Base-by-base conservation (phyloP, 2,329 filamentous ascomycete species). In the Scytalidium lignicola region DNA sequence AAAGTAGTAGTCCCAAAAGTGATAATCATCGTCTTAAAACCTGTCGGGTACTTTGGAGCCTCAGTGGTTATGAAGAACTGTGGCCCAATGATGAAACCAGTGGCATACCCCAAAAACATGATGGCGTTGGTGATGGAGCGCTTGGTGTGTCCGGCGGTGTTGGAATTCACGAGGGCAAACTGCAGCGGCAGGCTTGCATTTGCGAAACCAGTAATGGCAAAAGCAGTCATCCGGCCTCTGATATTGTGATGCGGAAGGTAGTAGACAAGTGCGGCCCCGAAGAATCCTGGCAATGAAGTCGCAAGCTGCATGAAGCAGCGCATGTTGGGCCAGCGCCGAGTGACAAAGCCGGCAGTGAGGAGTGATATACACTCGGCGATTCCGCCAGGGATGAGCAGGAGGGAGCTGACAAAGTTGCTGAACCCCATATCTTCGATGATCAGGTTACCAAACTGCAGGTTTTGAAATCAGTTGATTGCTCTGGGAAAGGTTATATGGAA, bases 131-230 rank as follows among this genome's bases (percentile, higher is more conserved):
- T 73, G 42, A 78, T 71, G 0, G 79, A 80, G 59, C 82, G 82
- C 65, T 86, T 85, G 2, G 82, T 85, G 13, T 74, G 77, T 8
- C 83, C 83, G 0, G 72, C 83, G 1, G 80, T 85, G 62, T 86
- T 87, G 19, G 76, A 80, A 4, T 56, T 83, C 83, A 1, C 76
- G 79, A 1, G 78, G 79, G 53, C 39, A 12, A 48, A 45, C 13
- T 28, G 43, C 15, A 45, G 13, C n/a, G 43, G 43, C 10, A 18
- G 26, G 8, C 21, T 28, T 5, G 21, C 22, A 19, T 45, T 45
- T 2, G 43, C 18, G 19, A 45, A 45, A 20, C 26, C 26, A 22
- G 43, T 45, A 32, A 45, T 26, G n/a, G 21, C 18, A 28, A 45
- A 45, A 12, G 21, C 43, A 6, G 28, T 32, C 22, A 29, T 23